These are phyloP conservation scores for Papiliotrema terrestris DNA, from an alignment of 1,284 basidiomycete species.

Conservation along the genomic window DNA sequence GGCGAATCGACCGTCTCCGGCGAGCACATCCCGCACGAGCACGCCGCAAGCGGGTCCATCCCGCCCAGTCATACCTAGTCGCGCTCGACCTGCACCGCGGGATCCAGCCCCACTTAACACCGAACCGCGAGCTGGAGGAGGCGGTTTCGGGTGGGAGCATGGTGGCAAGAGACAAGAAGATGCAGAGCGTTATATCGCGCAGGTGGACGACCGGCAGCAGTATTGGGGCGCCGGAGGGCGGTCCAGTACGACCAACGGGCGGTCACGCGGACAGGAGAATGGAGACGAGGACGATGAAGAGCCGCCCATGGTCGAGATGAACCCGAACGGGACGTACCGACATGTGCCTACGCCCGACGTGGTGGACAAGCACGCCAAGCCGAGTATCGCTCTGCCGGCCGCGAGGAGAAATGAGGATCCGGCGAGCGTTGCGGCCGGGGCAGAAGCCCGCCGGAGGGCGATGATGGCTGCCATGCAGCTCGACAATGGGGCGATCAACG, in stretches of 20 bases:
- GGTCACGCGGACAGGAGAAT: background rate
- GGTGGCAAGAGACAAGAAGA: constrained; percentile 34
- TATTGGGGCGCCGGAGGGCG: constrained; percentile 14
- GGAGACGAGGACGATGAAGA: constrained; percentile 11
- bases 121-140: constrained; percentile 24
- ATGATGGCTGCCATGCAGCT: constrained; percentile 4
- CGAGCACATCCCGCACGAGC: too few species aligned
- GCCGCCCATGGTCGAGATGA: constrained; percentile 27
- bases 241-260: background rate
- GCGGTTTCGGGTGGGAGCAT: constrained; percentile 39
- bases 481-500: too few species aligned
- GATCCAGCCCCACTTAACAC: constrained; percentile 38
- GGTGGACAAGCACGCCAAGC: constrained; percentile 22
- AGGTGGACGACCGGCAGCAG: constrained; percentile 15
- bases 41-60: constrained; percentile 8
- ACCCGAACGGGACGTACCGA: constrained; percentile 29
- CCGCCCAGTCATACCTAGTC: too few species aligned
- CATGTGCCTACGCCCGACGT: constrained; percentile 18
- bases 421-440: constrained; percentile 4
- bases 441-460: constrained; percentile 16
- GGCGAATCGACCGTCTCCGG: background rate
- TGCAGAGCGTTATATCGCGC: constrained; percentile 17
- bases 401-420: background rate
- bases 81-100: constrained; percentile 1
- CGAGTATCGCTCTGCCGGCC: background rate